Base-by-base conservation (phyloP, 495 filamentous ascomycete genomes). In the Tuber melanosporum region DNA sequence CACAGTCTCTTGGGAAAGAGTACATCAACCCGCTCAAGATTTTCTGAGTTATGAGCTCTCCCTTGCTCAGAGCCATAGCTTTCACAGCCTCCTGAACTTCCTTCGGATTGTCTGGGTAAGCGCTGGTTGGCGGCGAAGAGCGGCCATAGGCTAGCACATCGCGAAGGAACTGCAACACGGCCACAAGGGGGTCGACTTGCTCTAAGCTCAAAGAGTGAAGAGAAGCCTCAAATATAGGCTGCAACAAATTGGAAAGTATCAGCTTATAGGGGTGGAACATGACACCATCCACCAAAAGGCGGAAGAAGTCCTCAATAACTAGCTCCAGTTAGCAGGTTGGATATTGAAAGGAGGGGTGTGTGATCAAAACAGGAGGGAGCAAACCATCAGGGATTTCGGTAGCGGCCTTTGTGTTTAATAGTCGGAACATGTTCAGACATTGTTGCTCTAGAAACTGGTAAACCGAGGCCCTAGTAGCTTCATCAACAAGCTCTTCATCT, bases 301-400 rank as follows among this genome's bases (percentile, higher is more conserved):
- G 93, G 88, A 95, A 99, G 86, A 97, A 99, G 83, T 99, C 95
- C 85, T 99, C 95, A 81, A 98, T 98, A 74, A 99, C 94, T 91
- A 75, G 57, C 57, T 66, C 57, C 26, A 6, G 73, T 39, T 32
- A 66, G 74, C 52, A n/a, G 75, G 74, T 81, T n/a, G 78, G 49
- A 75, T 45, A 75, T 73, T 62, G 44, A 71, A 76, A n/a, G 14
- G 2, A 39, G 26, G 19, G 4, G 49, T 69, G 12, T 42, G 26
- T n/a, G 39, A 32, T 52, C 26, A 49, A 75, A 9, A 71, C 32
- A 72, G 57, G n/a, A 74, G 72, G 71, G 71, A 26, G 83, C 87
- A 82, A 85, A 91, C 89, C 88, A 85, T 99, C 95, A 15, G 96
- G 94, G 17, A 98, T 87, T 79, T 98, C 94, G 81, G 91, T 89